Base-by-base conservation (phyloP, 2,329 filamentous ascomycete species). In the Neurospora sp. region DNA sequence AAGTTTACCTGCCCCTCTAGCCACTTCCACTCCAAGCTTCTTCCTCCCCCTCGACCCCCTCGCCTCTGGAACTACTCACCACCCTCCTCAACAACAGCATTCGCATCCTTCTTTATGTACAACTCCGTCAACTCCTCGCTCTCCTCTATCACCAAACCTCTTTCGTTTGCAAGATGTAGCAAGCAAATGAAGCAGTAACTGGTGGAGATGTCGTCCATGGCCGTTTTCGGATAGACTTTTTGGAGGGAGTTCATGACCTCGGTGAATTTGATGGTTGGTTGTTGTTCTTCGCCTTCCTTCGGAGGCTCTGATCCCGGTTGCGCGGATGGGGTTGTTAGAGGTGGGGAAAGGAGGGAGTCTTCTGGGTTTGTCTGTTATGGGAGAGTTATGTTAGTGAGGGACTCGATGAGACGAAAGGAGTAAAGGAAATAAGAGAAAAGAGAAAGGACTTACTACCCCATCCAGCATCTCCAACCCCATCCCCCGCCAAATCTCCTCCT, bases 131-230 rank as follows among this genome's bases (percentile, higher is more conserved):
- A 80, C 67, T 84, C 86, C 58, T 83, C 81, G 11, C 85, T 85
- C 75, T 88, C 88, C 74, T 91, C 86, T 72, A 97, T 91, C 33
- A 91, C 85, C 46, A 97, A 83, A 0, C 94, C 94, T 82, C 96
- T 95, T 78, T 97, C 94, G 80, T 97, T 97, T 71, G 94, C 94
- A 76, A 97, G 79, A 80, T 97, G 94, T 73, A 97, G 82, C 70
- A 97, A 82, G 76, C 92, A 96, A 77, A 99, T 99, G 81, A 98
- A 99, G 79, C 96, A 97, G 81, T 83, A 91, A 73, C 87, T 96
- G 0, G 96, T 99, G 42, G 93, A 97, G 77, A 99, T 98, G 80
- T 99, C 96, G 72, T 91, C 89, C 89, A 99, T 92, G 71, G 89
- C 88, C 74, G 92, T 86, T 79, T 92, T 91, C 11, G 93, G 90